Evolutionary conservation across 345 rosid species (phyloP).

Genomic region (Erodium maritimum): DNA sequence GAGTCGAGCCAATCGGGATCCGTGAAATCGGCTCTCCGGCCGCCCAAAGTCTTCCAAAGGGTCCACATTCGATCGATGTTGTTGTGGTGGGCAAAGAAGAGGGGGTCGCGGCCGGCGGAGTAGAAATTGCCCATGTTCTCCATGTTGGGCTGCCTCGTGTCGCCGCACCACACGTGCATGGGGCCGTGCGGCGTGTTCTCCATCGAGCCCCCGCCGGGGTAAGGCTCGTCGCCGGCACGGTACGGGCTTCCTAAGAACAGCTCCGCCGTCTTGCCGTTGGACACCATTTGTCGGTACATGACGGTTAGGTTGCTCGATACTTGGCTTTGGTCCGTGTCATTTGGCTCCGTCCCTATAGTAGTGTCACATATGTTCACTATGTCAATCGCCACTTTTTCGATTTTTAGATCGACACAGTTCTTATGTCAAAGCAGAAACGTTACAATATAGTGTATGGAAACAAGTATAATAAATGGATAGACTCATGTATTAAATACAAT

Average conservation of each 20-base stretch:
- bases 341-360: no score
- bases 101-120: slow-evolving; percentile 50
- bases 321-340: slow-evolving; percentile 10
- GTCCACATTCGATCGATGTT: slow-evolving; percentile 55
- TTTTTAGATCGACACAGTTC: no score
- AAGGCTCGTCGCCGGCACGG: slow-evolving; percentile 39
- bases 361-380: no score
- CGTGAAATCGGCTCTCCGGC: slow-evolving; percentile 25
- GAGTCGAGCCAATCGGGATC: slow-evolving; percentile 51
- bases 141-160: slow-evolving; percentile 24
- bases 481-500: no score
- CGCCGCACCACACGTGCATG: slow-evolving; percentile 45
- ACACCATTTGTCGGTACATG: slow-evolving; percentile 60
- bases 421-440: no score
- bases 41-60: slow-evolving; percentile 48
- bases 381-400: no score
- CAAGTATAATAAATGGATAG: no score
- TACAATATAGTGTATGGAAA: no score
- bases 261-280: slow-evolving; percentile 25
- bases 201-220: slow-evolving; percentile 39
- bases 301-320: slow-evolving; percentile 27
- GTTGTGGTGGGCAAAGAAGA: slow-evolving; percentile 47
- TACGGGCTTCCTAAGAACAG: slow-evolving; percentile 41
- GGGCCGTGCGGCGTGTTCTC: slow-evolving; percentile 47
- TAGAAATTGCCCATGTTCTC: slow-evolving; percentile 63